Evolutionary conservation across 2,329 filamentous ascomycete genomes (phyloP).

Genomic region (Alternaria ethzedia): DNA sequence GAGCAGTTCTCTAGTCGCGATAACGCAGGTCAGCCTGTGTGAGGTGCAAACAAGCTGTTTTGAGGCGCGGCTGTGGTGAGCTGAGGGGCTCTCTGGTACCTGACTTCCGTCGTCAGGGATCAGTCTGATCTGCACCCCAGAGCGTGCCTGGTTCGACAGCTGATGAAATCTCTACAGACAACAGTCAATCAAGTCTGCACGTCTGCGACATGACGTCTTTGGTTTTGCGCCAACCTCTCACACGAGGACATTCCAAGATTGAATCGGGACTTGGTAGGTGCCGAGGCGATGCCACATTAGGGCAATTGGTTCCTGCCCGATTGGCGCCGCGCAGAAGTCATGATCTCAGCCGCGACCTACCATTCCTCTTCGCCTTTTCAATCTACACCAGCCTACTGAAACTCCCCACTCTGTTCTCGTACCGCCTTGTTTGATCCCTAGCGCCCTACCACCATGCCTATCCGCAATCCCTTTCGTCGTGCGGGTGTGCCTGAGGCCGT

Average conservation of each 20-base stretch:
- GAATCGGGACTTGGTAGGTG: slow-evolving; percentile 12
- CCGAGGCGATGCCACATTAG: slow-evolving; percentile 12
- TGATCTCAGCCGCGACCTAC: slow-evolving; percentile 19
- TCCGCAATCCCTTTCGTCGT: slow-evolving; percentile 52
- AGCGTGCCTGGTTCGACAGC: slow-evolving; percentile 1
- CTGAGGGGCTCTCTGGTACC: slow-evolving; percentile 30
- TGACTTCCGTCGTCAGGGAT: slow-evolving; percentile 37
- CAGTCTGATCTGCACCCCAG: slow-evolving; percentile 19
- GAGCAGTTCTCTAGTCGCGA: slow-evolving; percentile 13
- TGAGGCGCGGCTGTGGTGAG: slow-evolving; percentile 22
- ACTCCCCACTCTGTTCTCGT: slow-evolving; percentile 24
- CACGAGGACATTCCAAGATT: neutral
- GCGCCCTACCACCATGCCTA: slow-evolving; percentile 42
- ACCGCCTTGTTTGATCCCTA: slow-evolving; percentile 20
- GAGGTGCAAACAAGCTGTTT: slow-evolving; percentile 23
- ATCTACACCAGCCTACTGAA: slow-evolving; percentile 21
- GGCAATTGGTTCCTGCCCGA: slow-evolving; percentile 19
- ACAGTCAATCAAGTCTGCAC: neutral
- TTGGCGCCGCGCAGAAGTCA: slow-evolving; percentile 26
- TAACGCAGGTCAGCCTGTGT: slow-evolving; percentile 17
- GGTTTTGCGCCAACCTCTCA: neutral
- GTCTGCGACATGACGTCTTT: slow-evolving; percentile 20
- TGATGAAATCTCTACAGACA: neutral
- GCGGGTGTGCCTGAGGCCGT: slow-evolving; percentile 40
- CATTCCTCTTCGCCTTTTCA: slow-evolving; percentile 7